These are phyloP conservation scores for Schwanniomyces etchellsii DNA, from an alignment of 1,139 yeast species.

Conservation along the genomic window DNA sequence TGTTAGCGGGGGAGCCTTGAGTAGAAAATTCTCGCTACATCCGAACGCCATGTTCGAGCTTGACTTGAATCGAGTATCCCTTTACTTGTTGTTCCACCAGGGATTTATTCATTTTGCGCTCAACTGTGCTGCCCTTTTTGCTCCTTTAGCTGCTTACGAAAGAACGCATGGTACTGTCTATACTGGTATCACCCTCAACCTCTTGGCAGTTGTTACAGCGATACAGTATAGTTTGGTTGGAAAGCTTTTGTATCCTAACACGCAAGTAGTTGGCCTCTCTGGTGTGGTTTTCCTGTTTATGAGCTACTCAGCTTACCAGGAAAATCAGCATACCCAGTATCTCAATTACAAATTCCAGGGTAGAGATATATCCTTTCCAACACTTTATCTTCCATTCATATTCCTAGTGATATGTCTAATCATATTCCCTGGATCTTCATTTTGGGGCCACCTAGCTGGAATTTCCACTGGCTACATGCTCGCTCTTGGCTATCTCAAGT, in stretches of 20 bases:
- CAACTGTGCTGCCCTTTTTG: slow-evolving; percentile 52
- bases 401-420: slow-evolving; percentile 44
- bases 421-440: slow-evolving; percentile 53
- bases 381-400: slow-evolving; percentile 54
- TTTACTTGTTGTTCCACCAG: slow-evolving; percentile 70
- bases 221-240: slow-evolving; percentile 59
- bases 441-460: slow-evolving; percentile 62
- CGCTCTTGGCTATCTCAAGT: slow-evolving; percentile 51
- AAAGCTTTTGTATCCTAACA: slow-evolving; percentile 44
- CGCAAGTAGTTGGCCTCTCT: slow-evolving; percentile 59
- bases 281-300: slow-evolving; percentile 74
- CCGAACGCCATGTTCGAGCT: slow-evolving; percentile 54
- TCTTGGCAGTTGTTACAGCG: slow-evolving; percentile 68
- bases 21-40: slow-evolving; percentile 30
- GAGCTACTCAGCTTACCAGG: slow-evolving; percentile 59
- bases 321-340: slow-evolving; percentile 42
- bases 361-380: slow-evolving; percentile 44
- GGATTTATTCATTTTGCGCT: slow-evolving; percentile 57
- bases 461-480: slow-evolving; percentile 39
- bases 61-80: slow-evolving; percentile 60
- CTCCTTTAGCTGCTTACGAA: slow-evolving; percentile 70
- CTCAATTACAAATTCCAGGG: slow-evolving; percentile 18
- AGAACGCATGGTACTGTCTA: slow-evolving; percentile 76
- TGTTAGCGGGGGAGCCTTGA: slow-evolving; percentile 12
- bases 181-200: slow-evolving; percentile 77